phyloP scores from a whole-genome alignment of 768 basidiomycete genomes.

The Rhodocollybia butyracea region DNA sequence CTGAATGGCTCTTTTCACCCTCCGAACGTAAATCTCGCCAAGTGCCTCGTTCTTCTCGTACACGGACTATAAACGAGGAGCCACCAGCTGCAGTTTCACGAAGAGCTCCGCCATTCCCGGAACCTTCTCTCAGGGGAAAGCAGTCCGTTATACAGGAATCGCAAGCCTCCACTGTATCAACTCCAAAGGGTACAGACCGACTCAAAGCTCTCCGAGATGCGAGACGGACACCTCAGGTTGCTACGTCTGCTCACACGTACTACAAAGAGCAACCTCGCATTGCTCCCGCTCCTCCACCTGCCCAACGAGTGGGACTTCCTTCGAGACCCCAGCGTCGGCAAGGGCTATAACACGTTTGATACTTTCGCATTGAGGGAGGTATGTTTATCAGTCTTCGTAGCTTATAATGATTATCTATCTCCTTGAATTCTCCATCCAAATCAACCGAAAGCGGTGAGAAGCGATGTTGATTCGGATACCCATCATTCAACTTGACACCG shows the following conservation, averaged over 20 bases:
- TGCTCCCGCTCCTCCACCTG: conserved; percentile 10
- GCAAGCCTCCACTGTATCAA: not conserved
- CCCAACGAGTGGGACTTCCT: conserved; percentile 31
- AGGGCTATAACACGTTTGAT: conserved; percentile 8
- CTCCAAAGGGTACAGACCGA: conserved; percentile 41
- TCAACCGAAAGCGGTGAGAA: too few species aligned
- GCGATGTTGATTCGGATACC: too few species aligned
- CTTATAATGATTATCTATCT: too few species aligned
- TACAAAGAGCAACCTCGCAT: not conserved
- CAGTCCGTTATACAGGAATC: too few species aligned
- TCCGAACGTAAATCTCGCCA: conserved; percentile 41
- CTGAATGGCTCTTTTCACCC: conserved; percentile 27
- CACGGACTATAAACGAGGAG: not conserved
- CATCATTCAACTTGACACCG: too few species aligned
- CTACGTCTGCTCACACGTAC: not conserved
- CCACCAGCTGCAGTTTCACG: too few species aligned
- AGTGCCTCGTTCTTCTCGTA: conserved; percentile 15
- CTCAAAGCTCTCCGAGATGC: conserved; percentile 50
- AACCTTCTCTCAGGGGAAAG: too few species aligned
- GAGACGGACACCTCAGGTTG: conserved; percentile 29
- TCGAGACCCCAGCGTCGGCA: conserved; percentile 26
- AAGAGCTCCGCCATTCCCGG: too few species aligned
- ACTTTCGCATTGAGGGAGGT: too few species aligned
- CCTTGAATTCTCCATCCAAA: too few species aligned
- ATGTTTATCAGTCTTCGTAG: too few species aligned